Evolutionary conservation across 805 yeast species (phyloP).

Genomic region (Candida ortonii): DNA sequence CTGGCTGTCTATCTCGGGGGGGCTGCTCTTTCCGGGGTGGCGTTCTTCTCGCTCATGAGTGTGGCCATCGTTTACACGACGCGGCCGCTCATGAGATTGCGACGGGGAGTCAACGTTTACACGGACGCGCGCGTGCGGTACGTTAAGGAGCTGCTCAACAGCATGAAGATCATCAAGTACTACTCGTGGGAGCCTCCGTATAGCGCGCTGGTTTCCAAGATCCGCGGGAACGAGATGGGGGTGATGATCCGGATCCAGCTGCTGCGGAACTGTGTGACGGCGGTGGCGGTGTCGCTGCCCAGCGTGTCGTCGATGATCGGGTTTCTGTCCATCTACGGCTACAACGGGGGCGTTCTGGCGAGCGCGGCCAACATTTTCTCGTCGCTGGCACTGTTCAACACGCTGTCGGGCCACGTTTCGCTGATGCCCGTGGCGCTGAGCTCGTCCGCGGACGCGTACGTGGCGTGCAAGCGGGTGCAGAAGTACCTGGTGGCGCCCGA

Average conservation of each 20-base stretch:
- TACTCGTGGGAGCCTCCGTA: slow-evolving; percentile 93
- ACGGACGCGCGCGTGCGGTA: slow-evolving; percentile 77
- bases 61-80: slow-evolving; percentile 45
- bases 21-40: slow-evolving; percentile 69
- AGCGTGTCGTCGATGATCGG: slow-evolving; percentile 67
- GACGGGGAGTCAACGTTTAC: slow-evolving; percentile 54
- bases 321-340: slow-evolving; percentile 41
- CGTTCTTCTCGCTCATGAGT: slow-evolving; percentile 50
- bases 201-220: slow-evolving; percentile 47
- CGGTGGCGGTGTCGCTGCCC: slow-evolving; percentile 67
- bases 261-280: slow-evolving; percentile 57
- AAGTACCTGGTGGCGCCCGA: slow-evolving; percentile 44
- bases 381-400: slow-evolving; percentile 65
- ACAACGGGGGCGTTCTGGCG: slow-evolving; percentile 32
- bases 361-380: slow-evolving; percentile 66
- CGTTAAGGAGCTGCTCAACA: slow-evolving; percentile 74
- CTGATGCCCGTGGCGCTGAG: slow-evolving; percentile 71
- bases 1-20: slow-evolving; percentile 69
- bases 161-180: slow-evolving; percentile 78
- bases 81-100: slow-evolving; percentile 48
- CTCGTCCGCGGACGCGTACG: slow-evolving; percentile 62
- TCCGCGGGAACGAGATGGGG: slow-evolving; percentile 61
- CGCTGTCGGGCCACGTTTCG: slow-evolving; percentile 58
- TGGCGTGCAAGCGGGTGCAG: slow-evolving; percentile 58
- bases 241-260: slow-evolving; percentile 62